These are phyloP conservation scores for Priceomyces medius DNA, from an alignment of 805 yeast species.

Conservation along the genomic window DNA sequence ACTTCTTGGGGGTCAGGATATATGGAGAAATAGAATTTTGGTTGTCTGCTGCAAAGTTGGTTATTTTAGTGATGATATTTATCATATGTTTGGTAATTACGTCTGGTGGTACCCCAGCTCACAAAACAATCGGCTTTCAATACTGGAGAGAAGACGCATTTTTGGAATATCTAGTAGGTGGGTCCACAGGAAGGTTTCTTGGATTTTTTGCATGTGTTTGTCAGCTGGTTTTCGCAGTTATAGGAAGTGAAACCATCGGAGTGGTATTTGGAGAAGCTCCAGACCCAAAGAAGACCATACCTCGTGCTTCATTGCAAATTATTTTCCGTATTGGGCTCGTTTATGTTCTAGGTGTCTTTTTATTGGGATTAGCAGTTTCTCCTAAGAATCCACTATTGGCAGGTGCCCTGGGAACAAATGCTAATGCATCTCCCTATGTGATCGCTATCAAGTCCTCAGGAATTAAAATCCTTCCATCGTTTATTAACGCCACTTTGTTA, in stretches of 20 bases:
- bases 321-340: constrained; percentile 22
- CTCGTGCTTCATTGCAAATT: constrained; percentile 23
- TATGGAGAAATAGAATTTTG: constrained; percentile 12
- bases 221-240: constrained; percentile 34
- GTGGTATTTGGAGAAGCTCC: constrained; percentile 14
- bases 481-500: constrained; percentile 11
- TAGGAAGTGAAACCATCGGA: constrained; percentile 11
- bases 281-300: constrained; percentile 24
- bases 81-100: constrained; percentile 6
- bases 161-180: constrained; percentile 13
- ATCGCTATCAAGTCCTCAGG: constrained; percentile 28
- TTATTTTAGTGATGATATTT: constrained; percentile 6
- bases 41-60: constrained; percentile 6
- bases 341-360: constrained; percentile 18
- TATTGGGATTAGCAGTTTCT: constrained; percentile 20
- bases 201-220: constrained; percentile 35
- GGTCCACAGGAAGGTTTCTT: constrained; percentile 33
- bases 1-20: constrained; percentile 8
- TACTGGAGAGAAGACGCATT: constrained; percentile 10
- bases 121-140: constrained; percentile 8
- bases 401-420: constrained; percentile 6
- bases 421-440: constrained; percentile 27
- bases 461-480: constrained; percentile 20
- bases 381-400: constrained; percentile 14
- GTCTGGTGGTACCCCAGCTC: constrained; percentile 10